phyloP scores from a whole-genome alignment of 2,329 filamentous ascomycete species.

The Bipolaris bicolor region DNA sequence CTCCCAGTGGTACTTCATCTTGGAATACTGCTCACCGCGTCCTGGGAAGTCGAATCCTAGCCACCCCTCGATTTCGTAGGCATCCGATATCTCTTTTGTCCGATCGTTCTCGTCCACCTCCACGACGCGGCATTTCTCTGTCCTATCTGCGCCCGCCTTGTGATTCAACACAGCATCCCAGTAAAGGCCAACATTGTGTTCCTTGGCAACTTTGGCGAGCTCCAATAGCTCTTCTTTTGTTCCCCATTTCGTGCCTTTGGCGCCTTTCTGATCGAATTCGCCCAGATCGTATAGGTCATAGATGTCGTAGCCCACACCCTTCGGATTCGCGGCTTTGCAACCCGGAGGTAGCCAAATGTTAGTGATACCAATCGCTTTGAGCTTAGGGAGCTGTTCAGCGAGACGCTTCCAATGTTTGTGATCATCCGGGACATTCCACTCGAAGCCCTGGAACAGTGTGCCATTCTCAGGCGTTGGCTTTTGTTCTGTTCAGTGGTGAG shows the following conservation, averaged over 20 bases:
- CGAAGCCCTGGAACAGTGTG: slow-evolving; percentile 71
- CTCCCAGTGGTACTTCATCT: slow-evolving; percentile 68
- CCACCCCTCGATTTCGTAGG: slow-evolving; percentile 71
- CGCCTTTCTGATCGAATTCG: slow-evolving; percentile 74
- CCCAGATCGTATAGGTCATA: slow-evolving; percentile 75
- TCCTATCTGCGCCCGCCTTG: slow-evolving; percentile 71
- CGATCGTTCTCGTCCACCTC: slow-evolving; percentile 68
- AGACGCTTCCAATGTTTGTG: slow-evolving; percentile 66
- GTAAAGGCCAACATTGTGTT: slow-evolving; percentile 63
- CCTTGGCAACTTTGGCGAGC: slow-evolving; percentile 59
- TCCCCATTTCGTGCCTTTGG: slow-evolving; percentile 71
- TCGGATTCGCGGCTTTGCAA: slow-evolving; percentile 68
- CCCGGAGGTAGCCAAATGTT: slow-evolving; percentile 70
- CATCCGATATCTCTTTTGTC: slow-evolving; percentile 59
- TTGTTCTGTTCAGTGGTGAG: slow-evolving; percentile 31
- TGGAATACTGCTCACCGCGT: slow-evolving; percentile 64
- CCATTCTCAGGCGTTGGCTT: slow-evolving; percentile 46
- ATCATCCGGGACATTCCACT: slow-evolving; percentile 72
- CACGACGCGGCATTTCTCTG: slow-evolving; percentile 66
- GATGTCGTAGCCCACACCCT: slow-evolving; percentile 66
- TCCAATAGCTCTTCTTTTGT: slow-evolving; percentile 64
- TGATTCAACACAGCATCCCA: slow-evolving; percentile 78
- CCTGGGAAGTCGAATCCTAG: slow-evolving; percentile 70
- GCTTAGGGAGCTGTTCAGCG: slow-evolving; percentile 56
- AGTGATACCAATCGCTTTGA: slow-evolving; percentile 64